Percentiles rank a stretch among this genome's conserved stretches.
phyloP scores from a whole-genome alignment of 768 basidiomycete species.

The Boletus pseudo-olivaceus region DNA sequence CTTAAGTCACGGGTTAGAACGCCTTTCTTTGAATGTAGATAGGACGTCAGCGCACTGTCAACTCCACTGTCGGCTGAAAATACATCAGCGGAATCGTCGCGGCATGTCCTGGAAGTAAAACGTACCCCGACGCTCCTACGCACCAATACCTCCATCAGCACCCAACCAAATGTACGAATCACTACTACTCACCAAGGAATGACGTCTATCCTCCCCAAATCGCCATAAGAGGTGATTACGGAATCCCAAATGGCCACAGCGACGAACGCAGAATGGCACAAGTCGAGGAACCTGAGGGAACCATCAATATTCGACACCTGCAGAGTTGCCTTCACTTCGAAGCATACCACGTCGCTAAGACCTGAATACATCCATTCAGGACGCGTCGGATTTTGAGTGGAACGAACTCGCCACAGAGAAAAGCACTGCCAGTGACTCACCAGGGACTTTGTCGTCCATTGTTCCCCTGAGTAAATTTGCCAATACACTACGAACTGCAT shows the following conservation, averaged over 20 bases:
- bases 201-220: slow-evolving; percentile 1
- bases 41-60: slow-evolving; percentile 15
- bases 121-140: slow-evolving; percentile 26
- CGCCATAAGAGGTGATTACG: slow-evolving; percentile 20
- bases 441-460: slow-evolving; percentile 15
- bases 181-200: slow-evolving; percentile 23
- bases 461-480: slow-evolving; percentile 15
- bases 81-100: background rate
- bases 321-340: background rate
- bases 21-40: background rate
- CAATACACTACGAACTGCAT: slow-evolving; percentile 27
- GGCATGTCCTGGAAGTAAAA: background rate
- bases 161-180: background rate
- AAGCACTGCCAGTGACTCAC: slow-evolving; percentile 13
- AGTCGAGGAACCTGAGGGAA: slow-evolving; percentile 19
- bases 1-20: slow-evolving; percentile 5
- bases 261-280: slow-evolving; percentile 24
- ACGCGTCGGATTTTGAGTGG: background rate
- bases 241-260: slow-evolving; percentile 23
- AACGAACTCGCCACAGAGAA: background rate
- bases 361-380: background rate
- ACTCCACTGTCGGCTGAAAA: slow-evolving; percentile 15
- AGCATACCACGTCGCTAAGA: background rate
- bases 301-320: background rate
- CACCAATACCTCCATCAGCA: background rate